Evolutionary conservation across 345 rosid species (phyloP).

Genomic region (Erucastrum elatum): DNA sequence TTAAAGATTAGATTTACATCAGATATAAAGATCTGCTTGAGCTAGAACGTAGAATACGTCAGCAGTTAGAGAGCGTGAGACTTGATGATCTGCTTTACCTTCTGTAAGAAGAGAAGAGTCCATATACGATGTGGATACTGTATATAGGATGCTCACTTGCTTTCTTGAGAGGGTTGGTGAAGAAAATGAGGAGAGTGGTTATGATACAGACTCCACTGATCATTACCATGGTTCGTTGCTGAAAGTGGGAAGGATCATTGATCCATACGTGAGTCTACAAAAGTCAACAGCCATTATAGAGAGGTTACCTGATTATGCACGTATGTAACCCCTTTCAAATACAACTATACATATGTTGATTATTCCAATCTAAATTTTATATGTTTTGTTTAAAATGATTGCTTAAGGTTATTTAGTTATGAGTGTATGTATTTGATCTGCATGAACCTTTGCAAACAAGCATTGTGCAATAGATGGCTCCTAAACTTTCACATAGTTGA

Average conservation of each 20-base stretch:
- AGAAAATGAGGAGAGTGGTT: constrained; percentile 45
- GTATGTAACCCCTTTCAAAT: too few relatives aligned
- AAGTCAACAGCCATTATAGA: constrained; percentile 63
- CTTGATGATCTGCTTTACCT: constrained; percentile 82
- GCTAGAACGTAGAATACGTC: constrained; percentile 65
- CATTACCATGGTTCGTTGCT: constrained; percentile 55
- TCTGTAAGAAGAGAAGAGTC: constrained; percentile 58
- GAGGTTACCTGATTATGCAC: too few relatives aligned
- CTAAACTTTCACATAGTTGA: neutral
- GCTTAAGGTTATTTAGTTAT: too few relatives aligned
- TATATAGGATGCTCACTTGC: constrained; percentile 60
- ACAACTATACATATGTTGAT: too few relatives aligned
- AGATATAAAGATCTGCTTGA: constrained; percentile 52
- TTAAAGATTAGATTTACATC: constrained; percentile 58
- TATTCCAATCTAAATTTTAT: too few relatives aligned
- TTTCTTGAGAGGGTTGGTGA: constrained; percentile 67
- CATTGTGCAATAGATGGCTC: neutral
- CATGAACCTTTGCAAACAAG: neutral
- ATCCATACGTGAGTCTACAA: constrained; percentile 48
- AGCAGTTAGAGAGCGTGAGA: constrained; percentile 56
- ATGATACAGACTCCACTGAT: neutral
- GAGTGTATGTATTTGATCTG: neutral
- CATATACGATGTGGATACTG: constrained; percentile 68
- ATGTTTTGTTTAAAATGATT: too few relatives aligned
- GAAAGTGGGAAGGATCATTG: constrained; percentile 58